Conservation (phyloP, 192 early-diverging fungal genomes). For the Jimgerdemannia flammicorona region DNA sequence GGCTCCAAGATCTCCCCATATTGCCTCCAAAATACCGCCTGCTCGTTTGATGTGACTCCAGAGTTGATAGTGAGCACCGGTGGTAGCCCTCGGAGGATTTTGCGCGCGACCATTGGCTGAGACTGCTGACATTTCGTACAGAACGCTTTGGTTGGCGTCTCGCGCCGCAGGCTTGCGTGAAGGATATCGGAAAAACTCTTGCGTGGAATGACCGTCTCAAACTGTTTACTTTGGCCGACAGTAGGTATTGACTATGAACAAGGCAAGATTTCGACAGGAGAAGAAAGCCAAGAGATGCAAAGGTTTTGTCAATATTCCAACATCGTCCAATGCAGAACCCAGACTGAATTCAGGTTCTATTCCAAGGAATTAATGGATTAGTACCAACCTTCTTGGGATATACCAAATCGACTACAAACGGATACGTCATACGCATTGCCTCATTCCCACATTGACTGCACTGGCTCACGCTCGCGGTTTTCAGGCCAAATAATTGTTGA, state of each 20-base stretch:
- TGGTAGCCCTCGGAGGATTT: constrained; percentile 63
- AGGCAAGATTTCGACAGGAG: neutral
- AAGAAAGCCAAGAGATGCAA: neutral
- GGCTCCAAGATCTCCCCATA: neutral
- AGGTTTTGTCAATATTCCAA: too few relatives aligned
- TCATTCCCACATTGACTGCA: constrained; percentile 70
- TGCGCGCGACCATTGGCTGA: constrained; percentile 72
- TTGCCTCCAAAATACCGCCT: constrained; percentile 46
- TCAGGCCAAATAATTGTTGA: constrained; percentile 68
- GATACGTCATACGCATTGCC: constrained; percentile 57
- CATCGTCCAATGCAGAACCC: too few relatives aligned
- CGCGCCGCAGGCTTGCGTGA: constrained; percentile 56
- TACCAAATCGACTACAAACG: constrained; percentile 83
- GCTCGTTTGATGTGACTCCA: constrained; percentile 51
- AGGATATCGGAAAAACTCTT: constrained; percentile 33
- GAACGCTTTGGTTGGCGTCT: constrained; percentile 79
- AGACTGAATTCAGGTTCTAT: too few relatives aligned
- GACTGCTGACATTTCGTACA: constrained; percentile 82
- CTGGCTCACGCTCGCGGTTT: constrained; percentile 48
- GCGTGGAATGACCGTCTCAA: constrained; percentile 31
- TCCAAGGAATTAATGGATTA: neutral
- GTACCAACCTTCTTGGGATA: constrained; percentile 60
- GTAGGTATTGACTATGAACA: neutral
- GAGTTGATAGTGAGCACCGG: constrained; percentile 79
- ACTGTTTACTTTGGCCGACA: neutral